Base-by-base conservation (phyloP, 1,284 basidiomycete species). In the Boletus sp. region DNA sequence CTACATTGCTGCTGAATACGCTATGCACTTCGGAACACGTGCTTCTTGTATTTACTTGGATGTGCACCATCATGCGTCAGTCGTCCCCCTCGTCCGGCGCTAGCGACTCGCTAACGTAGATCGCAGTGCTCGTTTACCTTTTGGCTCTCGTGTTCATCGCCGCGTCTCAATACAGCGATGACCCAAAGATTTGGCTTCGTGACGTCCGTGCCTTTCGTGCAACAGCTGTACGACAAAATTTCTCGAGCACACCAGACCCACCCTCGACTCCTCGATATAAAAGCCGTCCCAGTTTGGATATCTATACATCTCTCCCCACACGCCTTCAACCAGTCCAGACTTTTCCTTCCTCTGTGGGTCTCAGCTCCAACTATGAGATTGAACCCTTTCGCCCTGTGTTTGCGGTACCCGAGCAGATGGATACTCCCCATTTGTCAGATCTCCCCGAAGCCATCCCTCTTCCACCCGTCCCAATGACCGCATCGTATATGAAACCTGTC, bases 1-100 rank as follows among this genome's bases (percentile, higher is more conserved):
- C 32, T 19, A 2, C 35, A 27, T n/a, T 16, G 8, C 39, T 41
- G 13, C 16, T 44, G 25, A 17, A 50, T 46, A 44, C 29, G 19
- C 14, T 42, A n/a, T 89, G 87, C 60, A 62, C 65, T 8, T 85
- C 86, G n/a, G 70, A 72, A 17, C 71, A 64, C 45, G 70, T 83
- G 22, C 67, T 88, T 29, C 63, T 81, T 53, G 81, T 74, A 5
- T 85, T 87, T 57, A 71, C 78, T 35, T 89, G 86, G 87, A 68
- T 77, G 29, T 75, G 70, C 56, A 71, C 78, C 29, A 60, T 73
- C 30, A 69, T 73, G 36, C 61, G 85, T 89, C 55, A 59, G 84
- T 72, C 23, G 25, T 54, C 17, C 35, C 39, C 14, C 32, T 27
- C 38, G 20, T 41, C 54, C 23, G n/a, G 23, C 5, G 7, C 7